Evolutionary conservation across 2,329 filamentous ascomycete genomes (phyloP).

Genomic region (Verticillium longisporum): DNA sequence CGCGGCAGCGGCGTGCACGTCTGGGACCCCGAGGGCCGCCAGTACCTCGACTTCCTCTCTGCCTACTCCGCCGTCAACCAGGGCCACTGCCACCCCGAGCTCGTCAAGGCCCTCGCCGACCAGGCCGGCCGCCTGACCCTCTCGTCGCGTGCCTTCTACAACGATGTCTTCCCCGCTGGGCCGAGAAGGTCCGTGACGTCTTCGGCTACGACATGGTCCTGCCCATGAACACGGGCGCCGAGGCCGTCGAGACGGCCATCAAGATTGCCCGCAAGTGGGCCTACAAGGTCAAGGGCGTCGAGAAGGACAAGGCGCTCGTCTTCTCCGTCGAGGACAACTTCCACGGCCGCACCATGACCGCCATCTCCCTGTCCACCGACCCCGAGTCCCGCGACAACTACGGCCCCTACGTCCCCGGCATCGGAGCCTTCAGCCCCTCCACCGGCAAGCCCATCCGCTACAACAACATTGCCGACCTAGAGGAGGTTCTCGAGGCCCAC

Average conservation of each 20-base stretch:
- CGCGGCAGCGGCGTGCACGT: conserved; percentile 79
- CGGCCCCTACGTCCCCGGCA: conserved; percentile 86
- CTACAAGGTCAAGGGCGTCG: conserved; percentile 91
- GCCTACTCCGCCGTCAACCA: conserved; percentile 98
- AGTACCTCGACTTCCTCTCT: conserved; percentile 96
- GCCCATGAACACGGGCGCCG: conserved; percentile 96
- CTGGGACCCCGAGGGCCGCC: conserved; percentile 93
- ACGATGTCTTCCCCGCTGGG: conserved; percentile 95
- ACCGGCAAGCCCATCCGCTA: conserved; percentile 74
- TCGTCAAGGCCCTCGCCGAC: conserved; percentile 82
- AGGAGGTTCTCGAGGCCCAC: conserved; percentile 70
- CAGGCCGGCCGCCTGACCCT: conserved; percentile 87
- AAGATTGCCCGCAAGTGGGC: conserved; percentile 98
- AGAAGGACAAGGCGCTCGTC: conserved; percentile 74
- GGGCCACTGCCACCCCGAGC: conserved; percentile 94
- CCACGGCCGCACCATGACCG: conserved; percentile 91
- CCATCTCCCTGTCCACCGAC: conserved; percentile 91
- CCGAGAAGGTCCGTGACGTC: conserved; percentile 79
- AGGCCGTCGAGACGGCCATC: conserved; percentile 91
- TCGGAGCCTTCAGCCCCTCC: conserved; percentile 69
- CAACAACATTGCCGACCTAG: conserved; percentile 76
- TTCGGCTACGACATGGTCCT: conserved; percentile 98
- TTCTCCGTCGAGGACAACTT: conserved; percentile 89
- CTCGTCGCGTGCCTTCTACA: conserved; percentile 93
- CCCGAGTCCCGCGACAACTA: conserved; percentile 96